Evolutionary conservation across 805 yeast genomes (phyloP).

Genomic region (Myxozyma sirexii): DNA sequence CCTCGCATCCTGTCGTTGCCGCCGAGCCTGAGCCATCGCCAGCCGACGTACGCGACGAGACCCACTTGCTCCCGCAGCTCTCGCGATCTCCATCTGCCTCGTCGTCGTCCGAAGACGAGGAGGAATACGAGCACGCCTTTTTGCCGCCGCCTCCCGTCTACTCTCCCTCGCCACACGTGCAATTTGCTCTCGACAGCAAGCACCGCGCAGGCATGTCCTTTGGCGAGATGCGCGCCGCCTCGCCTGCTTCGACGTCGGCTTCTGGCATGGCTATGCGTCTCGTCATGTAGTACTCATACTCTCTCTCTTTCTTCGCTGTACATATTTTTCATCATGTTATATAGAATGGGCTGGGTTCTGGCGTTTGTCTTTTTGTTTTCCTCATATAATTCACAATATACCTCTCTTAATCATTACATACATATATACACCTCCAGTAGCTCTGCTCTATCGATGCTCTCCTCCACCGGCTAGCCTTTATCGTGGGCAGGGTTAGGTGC

Average conservation of each 20-base stretch:
- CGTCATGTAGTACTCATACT: not conserved
- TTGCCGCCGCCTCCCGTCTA: not conserved
- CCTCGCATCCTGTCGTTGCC: conserved; percentile 8
- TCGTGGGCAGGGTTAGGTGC: too few species aligned
- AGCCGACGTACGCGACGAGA: too few species aligned
- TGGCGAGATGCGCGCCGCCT: not conserved
- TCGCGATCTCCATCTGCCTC: conserved; percentile 13
- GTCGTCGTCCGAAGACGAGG: conserved; percentile 5
- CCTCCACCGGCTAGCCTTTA: too few species aligned
- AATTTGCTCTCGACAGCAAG: not conserved
- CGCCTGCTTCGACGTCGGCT: not conserved
- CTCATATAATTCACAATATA: not conserved
- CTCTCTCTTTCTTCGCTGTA: not conserved
- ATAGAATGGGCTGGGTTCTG: too few species aligned
- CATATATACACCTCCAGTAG: too few species aligned
- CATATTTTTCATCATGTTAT: not conserved
- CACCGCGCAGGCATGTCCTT: not conserved
- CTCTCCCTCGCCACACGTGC: not conserved
- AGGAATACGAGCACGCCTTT: not conserved
- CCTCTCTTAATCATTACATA: too few species aligned
- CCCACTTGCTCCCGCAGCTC: conserved; percentile 15
- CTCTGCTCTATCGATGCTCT: too few species aligned
- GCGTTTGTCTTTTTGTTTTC: not conserved
- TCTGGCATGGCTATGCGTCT: not conserved
- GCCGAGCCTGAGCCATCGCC: too few species aligned